Base-by-base conservation (phyloP, 805 yeast genomes). In the Blastobotrys mokoenaii region DNA sequence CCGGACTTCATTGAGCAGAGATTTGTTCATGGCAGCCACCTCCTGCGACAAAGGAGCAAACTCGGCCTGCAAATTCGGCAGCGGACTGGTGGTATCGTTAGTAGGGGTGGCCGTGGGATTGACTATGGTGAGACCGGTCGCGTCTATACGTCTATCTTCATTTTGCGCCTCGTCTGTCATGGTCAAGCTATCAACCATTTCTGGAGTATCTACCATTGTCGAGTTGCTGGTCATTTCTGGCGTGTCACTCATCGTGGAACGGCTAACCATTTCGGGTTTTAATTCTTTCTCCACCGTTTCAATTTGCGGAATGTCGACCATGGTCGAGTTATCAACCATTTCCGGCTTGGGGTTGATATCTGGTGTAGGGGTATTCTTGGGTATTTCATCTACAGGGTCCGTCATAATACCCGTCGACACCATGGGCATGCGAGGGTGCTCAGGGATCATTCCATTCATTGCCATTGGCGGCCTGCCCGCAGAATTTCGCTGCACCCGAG, bases 1-100 rank as follows among this genome's bases (percentile, higher is more conserved):
- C 12, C 64, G 50, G 16, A 65, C 50, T 38, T 65, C 68, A 16
- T 61, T 60, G 39, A 59, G 51, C 10, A 64, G 54, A 22, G 51
- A 39, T 36, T 41, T 43, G 41, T 59, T 53, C 43, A 51, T 44
- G 10, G 41, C 42, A 10, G 44, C 49, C 32, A 54, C 49, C 35
- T 55, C 58, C 15, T 44, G 27, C 27, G 27, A 22, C 27, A 22
- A 4, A 5, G 27, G 27, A 22, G 27, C 27, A 22, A 22, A 22
- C 7, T 8, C 27, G 27, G 27, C 8, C 27, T 4, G 27, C 27
- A 22, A 22, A 5, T 22, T 4, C 7, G 27, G 27, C 27, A 22
- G 27, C 7, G 27, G n/a, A n/a, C n/a, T 22, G 40, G 31, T 3
- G 38, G 30, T 39, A 37, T 46, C 38, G 15, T 45, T 41, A 16